Evolutionary conservation across 331 rosid genomes (phyloP).

Genomic region (Stylosanthes scabra): DNA sequence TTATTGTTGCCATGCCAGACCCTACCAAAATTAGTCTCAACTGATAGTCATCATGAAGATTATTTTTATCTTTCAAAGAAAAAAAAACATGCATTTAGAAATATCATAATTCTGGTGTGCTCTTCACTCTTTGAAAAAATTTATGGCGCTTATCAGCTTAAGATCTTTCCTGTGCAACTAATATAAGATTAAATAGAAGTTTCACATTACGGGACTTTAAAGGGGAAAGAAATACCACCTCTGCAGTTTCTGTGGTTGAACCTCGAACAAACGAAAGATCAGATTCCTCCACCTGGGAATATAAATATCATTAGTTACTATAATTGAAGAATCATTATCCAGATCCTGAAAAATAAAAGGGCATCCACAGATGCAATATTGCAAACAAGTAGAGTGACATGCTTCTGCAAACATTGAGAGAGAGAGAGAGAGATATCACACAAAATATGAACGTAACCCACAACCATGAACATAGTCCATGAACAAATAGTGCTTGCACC

Average conservation of each 20-base stretch:
- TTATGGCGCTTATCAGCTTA: slow-evolving; percentile 8
- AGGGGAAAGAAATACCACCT: slow-evolving; percentile 52
- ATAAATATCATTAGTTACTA: slow-evolving; percentile 26
- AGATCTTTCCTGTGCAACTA: slow-evolving; percentile 4
- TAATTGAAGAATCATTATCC: slow-evolving; percentile 19
- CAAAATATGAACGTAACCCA: not conserved
- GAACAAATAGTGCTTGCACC: slow-evolving; percentile 26
- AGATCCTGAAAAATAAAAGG: slow-evolving; percentile 1
- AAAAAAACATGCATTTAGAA: slow-evolving; percentile 16
- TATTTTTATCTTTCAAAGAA: not conserved
- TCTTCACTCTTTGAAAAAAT: not conserved
- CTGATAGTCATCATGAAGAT: slow-evolving; percentile 22
- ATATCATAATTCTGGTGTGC: slow-evolving; percentile 20
- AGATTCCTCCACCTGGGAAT: slow-evolving; percentile 73
- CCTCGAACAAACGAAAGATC: slow-evolving; percentile 49
- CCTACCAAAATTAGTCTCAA: slow-evolving; percentile 26
- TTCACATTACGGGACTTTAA: slow-evolving; percentile 35
- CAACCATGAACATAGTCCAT: slow-evolving; percentile 11
- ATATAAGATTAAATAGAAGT: slow-evolving; percentile 30
- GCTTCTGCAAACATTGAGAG: slow-evolving; percentile 1
- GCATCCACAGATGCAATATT: slow-evolving; percentile 7
- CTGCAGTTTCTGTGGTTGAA: slow-evolving; percentile 58
- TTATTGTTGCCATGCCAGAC: slow-evolving; percentile 25
- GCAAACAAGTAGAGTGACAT: slow-evolving; percentile 18
- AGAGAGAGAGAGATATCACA: too few relatives aligned